Base-by-base conservation (phyloP, 2,329 filamentous ascomycete genomes). In the Beauveria caledonica region DNA sequence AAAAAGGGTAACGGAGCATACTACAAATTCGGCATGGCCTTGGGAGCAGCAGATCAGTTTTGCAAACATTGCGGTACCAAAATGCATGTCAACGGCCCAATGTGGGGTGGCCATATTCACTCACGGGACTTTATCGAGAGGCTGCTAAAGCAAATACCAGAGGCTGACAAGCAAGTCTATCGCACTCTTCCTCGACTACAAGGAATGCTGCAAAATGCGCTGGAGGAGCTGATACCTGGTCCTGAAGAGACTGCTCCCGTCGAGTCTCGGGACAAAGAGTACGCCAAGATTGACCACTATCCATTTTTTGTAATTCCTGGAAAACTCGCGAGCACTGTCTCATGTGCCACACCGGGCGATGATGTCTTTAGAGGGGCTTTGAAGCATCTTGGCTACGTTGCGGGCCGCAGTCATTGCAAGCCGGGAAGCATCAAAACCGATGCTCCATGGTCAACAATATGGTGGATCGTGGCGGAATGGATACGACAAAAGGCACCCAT, bases 391-490 rank as follows among this genome's bases (percentile, higher is more conserved):
- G 94, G 93, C 7, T 97, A 96, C 70, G 81, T 83, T 50, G 89
- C 89, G 3, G 90, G 90, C 1, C 85, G 93, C 68, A 96, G 90
- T 66, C 94, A 99, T 73, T 91, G 91, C 67, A 91, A 92, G 66
- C 83, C 90, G 0, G 93, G 92, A 27, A 94, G 90, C 68, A 86
- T 97, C 73, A 96, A 95, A 77, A 97, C 94, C 0, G 86, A 97
- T 73, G 94, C 94, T 15, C 90, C 92, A 0, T 99, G 92, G 92
- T 79, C 79, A 5, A 86, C 90, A 0, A 83, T 99, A 52, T 97
- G 94, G 92, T 89, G 95, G 70, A 78, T 97, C 29, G 94, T 97
- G 85, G 83, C 90, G 27, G 92, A 96, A 74, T 99, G 92, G 91
- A 84, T 89, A 15, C 83, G 87, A 25, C 91, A 96, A 70, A 89